A percentile compares a stretch with the other conserved stretches of the same genome.
Evolutionary conservation across 768 basidiomycete species (phyloP).

Genomic region (Tricholoma matsutake): DNA sequence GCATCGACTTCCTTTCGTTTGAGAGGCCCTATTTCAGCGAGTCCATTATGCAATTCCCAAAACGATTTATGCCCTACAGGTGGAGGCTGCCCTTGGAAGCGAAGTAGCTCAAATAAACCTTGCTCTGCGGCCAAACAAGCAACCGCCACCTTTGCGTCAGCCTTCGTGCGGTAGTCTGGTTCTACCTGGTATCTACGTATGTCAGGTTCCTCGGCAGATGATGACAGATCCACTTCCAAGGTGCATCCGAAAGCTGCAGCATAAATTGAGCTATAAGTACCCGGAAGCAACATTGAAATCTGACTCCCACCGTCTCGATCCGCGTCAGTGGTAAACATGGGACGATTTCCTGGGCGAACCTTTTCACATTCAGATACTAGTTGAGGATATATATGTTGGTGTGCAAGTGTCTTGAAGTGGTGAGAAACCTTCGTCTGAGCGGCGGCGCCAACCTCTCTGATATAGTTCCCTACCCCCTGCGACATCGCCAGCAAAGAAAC

Average conservation of each 20-base stretch:
- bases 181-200: conserved; percentile 44
- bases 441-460: conserved; percentile 41
- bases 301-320: conserved; percentile 49
- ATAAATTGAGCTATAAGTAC: not conserved
- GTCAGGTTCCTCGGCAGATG: conserved; percentile 29
- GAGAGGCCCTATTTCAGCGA: conserved; percentile 11
- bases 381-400: conserved; percentile 42
- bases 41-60: conserved; percentile 30
- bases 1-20: conserved; percentile 37
- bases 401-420: conserved; percentile 41
- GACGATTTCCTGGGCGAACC: conserved; percentile 34
- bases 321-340: conserved; percentile 37
- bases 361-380: conserved; percentile 45
- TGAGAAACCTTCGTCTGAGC: conserved; percentile 46
- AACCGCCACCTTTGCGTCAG: conserved; percentile 62
- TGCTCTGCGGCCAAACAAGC: conserved; percentile 48
- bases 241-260: conserved; percentile 53
- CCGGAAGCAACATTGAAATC: not conserved
- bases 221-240: conserved; percentile 40
- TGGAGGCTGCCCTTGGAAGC: conserved; percentile 44
- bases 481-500: conserved; percentile 65
- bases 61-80: conserved; percentile 42
- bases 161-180: conserved; percentile 51
- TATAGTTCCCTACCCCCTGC: conserved; percentile 54
- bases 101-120: conserved; percentile 58